Evolutionary conservation across 2,329 filamentous ascomycete species (phyloP), one percentile per base, ranked within the genome.

Genomic region (Fusarium sp.): DNA sequence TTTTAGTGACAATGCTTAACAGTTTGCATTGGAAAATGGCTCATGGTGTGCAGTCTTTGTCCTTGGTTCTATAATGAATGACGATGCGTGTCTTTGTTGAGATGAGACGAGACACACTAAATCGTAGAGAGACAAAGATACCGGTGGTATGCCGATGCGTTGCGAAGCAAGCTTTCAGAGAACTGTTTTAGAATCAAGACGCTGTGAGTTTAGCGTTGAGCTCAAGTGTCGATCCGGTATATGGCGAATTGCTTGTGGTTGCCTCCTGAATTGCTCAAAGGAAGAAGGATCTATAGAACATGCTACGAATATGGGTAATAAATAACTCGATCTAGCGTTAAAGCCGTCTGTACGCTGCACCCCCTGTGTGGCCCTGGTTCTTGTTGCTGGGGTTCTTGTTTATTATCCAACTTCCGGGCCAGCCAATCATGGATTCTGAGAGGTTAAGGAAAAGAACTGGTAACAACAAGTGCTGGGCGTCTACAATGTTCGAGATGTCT

Each of bases 261-360:
- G 30, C 53, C 48, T 57, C 44, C 37, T 56, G 14, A 29, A 40
- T 32, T 54, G 29, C 32, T 7, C 25, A 48, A 51, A 42, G 52
- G 58, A 42, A 55, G 54, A 32, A 52, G 49, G 44, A 67, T 67
- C 24, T 42, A 59, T 68, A 68, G 44, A 57, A 60, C 54, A 37
- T 58, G 25, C 18, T 11, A 20, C 30, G 16, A 14, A 30, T 54
- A 60, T 54, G 62, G 63, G n/a, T 66, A 42, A 60, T 29, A 29
- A 29, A 12, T 47, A 63, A 22, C 61, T 66, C 29, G 47, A 66
- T 61, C 25, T 20, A 61, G 47, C 54, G 42, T 55, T 61, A 66
- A 49, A 54, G 16, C 61, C 56, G 63, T 34, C 49, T 42, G 30
- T 41, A 32, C 18, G 24, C 53, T 48, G 13, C 32, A 13, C 20